These are phyloP conservation scores for Aspergillus proliferans DNA, from an alignment of 2,329 filamentous ascomycete genomes.

Conservation along the genomic window DNA sequence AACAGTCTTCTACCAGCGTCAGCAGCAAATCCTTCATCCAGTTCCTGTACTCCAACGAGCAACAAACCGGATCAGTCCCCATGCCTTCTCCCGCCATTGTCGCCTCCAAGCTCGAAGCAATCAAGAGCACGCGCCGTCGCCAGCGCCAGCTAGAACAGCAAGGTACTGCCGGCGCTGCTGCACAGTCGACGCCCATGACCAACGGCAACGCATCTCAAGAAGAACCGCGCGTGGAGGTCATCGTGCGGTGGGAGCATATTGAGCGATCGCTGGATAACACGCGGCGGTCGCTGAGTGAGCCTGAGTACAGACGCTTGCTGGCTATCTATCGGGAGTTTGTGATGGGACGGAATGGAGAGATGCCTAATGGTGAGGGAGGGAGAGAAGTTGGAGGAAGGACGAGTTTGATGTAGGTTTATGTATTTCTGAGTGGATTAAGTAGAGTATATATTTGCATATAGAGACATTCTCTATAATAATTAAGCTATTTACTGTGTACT, in stretches of 20 bases:
- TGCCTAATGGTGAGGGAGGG: slow-evolving; percentile 86
- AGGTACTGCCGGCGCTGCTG: slow-evolving; percentile 5
- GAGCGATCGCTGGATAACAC: slow-evolving; percentile 70
- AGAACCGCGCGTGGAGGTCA: slow-evolving; percentile 56
- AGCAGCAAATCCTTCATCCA: slow-evolving; percentile 58
- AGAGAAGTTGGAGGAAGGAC: slow-evolving; percentile 88
- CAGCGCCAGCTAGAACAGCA: slow-evolving; percentile 49
- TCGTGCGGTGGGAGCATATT: slow-evolving; percentile 80
- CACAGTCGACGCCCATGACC: slow-evolving; percentile 12
- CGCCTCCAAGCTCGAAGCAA: slow-evolving; percentile 70
- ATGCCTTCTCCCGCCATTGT: slow-evolving; percentile 75
- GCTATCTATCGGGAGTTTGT: slow-evolving; percentile 91
- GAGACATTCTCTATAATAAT: neutral
- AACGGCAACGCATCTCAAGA: slow-evolving; percentile 21
- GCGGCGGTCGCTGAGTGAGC: slow-evolving; percentile 70
- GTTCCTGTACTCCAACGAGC: slow-evolving; percentile 67
- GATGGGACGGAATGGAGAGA: slow-evolving; percentile 84
- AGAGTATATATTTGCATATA: slow-evolving; percentile 1
- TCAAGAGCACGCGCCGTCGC: slow-evolving; percentile 65
- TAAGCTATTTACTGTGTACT: neutral
- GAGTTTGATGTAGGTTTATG: slow-evolving; percentile 66
- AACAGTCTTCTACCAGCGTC: slow-evolving; percentile 26
- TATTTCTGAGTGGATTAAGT: neutral
- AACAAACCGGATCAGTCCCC: slow-evolving; percentile 49
- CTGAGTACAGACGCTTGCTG: slow-evolving; percentile 67